Percentiles rank a stretch among this genome's conserved stretches.
These are phyloP conservation scores for Termitomyces bulborhizus DNA, from an alignment of 768 basidiomycete genomes.

Conservation along the genomic window DNA sequence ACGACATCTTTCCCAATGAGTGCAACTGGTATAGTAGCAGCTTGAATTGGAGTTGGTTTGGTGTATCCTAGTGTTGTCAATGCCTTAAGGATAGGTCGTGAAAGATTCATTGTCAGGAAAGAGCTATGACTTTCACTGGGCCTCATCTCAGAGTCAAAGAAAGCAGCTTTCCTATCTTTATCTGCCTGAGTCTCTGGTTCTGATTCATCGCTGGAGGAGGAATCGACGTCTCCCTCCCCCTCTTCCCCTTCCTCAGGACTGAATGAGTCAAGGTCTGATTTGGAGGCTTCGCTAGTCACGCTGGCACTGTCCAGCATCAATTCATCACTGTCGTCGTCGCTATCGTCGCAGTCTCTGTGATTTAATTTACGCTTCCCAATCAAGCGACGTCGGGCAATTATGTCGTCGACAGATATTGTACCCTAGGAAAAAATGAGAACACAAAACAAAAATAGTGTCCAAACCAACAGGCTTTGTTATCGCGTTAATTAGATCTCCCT, in stretches of 20 bases:
- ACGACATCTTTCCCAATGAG: constrained; percentile 94
- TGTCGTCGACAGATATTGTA: constrained; percentile 88
- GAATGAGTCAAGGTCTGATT: constrained; percentile 23
- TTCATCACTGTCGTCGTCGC: constrained; percentile 22
- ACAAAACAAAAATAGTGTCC: background rate
- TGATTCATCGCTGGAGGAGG: constrained; percentile 29
- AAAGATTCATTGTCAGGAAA: constrained; percentile 91
- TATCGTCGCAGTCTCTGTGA: constrained; percentile 29
- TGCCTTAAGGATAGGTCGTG: constrained; percentile 89
- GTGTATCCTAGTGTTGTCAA: constrained; percentile 75
- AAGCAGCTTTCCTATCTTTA: constrained; percentile 80
- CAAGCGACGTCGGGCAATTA: constrained; percentile 70
- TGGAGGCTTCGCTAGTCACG: constrained; percentile 26
- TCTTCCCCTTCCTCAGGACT: constrained; percentile 26
- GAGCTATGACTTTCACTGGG: constrained; percentile 58
- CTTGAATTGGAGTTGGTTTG: constrained; percentile 93
- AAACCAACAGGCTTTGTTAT: constrained; percentile 55
- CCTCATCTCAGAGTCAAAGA: constrained; percentile 63
- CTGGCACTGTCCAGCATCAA: constrained; percentile 21
- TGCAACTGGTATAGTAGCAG: constrained; percentile 89
- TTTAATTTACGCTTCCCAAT: constrained; percentile 61
- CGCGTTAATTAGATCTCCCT: constrained; percentile 55
- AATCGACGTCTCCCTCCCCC: constrained; percentile 21
- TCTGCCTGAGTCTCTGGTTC: constrained; percentile 56
- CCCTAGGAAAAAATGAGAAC: constrained; percentile 31